These are phyloP conservation scores for Pneumocystis murina DNA, from an alignment of 1,139 yeast genomes.

Conservation along the genomic window DNA sequence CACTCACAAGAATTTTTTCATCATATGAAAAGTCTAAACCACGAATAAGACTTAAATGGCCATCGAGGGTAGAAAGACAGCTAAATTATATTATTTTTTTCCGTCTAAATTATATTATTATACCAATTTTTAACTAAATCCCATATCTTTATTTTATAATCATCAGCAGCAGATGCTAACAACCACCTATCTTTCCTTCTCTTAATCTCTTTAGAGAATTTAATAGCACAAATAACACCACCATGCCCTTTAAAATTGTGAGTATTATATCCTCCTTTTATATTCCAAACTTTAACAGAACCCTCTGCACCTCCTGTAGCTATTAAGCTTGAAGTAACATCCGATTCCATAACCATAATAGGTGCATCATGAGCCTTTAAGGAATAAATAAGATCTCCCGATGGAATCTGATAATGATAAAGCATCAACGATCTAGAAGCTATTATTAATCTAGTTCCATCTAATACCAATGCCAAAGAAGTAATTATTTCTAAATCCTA, in stretches of 20 bases:
- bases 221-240: conserved; percentile 67
- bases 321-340: conserved; percentile 66
- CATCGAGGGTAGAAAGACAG: conserved; percentile 38
- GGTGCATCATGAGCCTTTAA: conserved; percentile 51
- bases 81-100: neutral
- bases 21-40: conserved; percentile 51
- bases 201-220: conserved; percentile 51
- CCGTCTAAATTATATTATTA: neutral
- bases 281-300: conserved; percentile 78
- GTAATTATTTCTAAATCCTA: conserved; percentile 69
- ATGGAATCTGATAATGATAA: conserved; percentile 40
- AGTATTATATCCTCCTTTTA: conserved; percentile 73
- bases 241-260: conserved; percentile 92
- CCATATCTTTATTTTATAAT: conserved; percentile 68
- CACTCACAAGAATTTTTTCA: conserved; percentile 50
- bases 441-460: conserved; percentile 52
- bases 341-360: conserved; percentile 61
- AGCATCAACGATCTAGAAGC: conserved; percentile 77
- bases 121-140: conserved; percentile 71
- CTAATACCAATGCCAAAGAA: conserved; percentile 58
- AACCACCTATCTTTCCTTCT: conserved; percentile 54
- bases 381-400: conserved; percentile 21
- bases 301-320: conserved; percentile 97
- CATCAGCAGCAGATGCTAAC: conserved; percentile 56
- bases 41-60: conserved; percentile 76